Evolutionary conservation across 805 yeast genomes (phyloP), one percentile per base, ranked within the genome.

Genomic region (Suhomyces emberorum): DNA sequence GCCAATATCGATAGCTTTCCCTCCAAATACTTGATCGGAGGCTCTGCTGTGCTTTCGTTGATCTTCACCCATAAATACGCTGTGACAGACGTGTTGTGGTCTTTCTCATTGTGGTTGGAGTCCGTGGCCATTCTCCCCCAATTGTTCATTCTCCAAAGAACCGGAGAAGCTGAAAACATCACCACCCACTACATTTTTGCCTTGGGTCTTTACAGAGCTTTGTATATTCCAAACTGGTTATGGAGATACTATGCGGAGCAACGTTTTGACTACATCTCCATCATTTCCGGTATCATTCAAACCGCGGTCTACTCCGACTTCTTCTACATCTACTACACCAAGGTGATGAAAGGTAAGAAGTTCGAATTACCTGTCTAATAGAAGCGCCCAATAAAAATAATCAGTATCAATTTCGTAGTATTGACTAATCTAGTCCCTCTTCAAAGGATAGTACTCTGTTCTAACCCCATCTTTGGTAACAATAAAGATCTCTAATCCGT

Each of bases 171-270:
- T 3, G 84, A 85, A 57, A 76, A 85, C 43, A 72, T 93, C 54
- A 93, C 98, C 3, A 75, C 83, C 34, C 97, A 93, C 61, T 93
- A 93, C 61, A 87, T 93, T 43, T 89, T 91, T 60, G 95, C 97
- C 1, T 69, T 93, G 55, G 98, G 98, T 11, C 48, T 83, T 2
- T 93, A 93, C 70, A 74, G 98, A 48, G 84, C 91, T 0, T 69
- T 93, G 34, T 93, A 93, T 59, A 78, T 93, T 48, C 95, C 95
- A 46, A 93, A 91, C 63, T 93, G 98, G 98, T 58, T 88, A 47
- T 93, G 88, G 74, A 78, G 97, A 59, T 87, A 81, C 65, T 65
- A 65, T 42, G 61, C 72, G 9, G 91, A 84, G 46, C 74, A 69
- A 16, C 69, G 72, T 45, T 67, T 83, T 39, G 96, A 88, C 53